Evolutionary conservation across 441 rosid genomes (phyloP).

Genomic region (Populus trichocarpa): DNA sequence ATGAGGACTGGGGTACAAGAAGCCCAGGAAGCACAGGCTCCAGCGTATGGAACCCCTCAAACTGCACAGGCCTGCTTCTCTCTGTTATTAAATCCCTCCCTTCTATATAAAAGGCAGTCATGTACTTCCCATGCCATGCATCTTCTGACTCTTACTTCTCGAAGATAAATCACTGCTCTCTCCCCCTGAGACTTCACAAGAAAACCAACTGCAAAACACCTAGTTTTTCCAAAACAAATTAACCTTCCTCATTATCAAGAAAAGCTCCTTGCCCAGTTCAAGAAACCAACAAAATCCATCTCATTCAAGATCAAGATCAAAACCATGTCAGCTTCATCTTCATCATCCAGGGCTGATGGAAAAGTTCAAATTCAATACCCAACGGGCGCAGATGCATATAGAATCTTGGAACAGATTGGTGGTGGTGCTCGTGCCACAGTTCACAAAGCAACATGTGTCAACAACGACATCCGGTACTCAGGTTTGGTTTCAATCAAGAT

Average conservation of each 20-base stretch:
- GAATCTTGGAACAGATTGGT: constrained; percentile 62
- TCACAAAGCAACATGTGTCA: constrained; percentile 70
- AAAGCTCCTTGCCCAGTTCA: not conserved
- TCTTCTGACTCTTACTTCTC: not conserved
- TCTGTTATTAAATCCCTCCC: not conserved
- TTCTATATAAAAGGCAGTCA: not conserved
- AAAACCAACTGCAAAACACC: constrained; percentile 21
- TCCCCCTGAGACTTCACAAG: constrained; percentile 28
- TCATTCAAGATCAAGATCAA: not conserved
- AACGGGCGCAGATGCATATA: constrained; percentile 53
- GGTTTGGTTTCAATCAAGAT: constrained; percentile 69
- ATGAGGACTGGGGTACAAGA: not conserved
- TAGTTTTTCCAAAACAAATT: not conserved
- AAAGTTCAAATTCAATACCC: constrained; percentile 37
- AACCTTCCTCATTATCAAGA: not conserved
- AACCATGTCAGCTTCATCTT: constrained; percentile 9
- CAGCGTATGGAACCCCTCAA: not conserved
- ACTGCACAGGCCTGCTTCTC: not conserved
- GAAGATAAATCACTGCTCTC: not conserved
- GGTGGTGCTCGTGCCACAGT: constrained; percentile 71
- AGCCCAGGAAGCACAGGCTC: not conserved
- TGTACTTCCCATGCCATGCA: not conserved
- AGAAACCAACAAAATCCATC: not conserved
- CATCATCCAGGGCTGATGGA: constrained; percentile 23
- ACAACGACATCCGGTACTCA: constrained; percentile 50